Conservation (phyloP, 2,329 filamentous ascomycete genomes). For the Raffaelea deltoideospora region DNA sequence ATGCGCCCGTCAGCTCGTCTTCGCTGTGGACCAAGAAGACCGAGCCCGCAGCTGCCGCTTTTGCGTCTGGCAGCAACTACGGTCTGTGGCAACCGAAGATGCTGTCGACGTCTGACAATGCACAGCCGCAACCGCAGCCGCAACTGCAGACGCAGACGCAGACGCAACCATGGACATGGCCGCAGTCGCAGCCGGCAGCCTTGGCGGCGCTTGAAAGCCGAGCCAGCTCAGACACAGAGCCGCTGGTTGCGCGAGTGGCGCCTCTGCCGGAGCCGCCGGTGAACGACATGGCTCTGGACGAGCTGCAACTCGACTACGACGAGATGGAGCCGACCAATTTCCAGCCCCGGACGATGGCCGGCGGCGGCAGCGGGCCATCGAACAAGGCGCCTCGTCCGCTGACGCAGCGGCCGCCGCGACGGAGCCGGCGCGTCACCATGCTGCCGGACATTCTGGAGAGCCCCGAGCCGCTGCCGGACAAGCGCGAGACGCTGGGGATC, state of each 20-base stretch:
- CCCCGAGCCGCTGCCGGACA: constrained; percentile 41
- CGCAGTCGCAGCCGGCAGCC: no score
- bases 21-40: neutral
- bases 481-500: constrained; percentile 44
- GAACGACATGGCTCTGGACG: neutral
- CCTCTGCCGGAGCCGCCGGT: no score
- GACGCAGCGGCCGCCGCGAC: constrained; percentile 38
- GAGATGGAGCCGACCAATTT: neutral
- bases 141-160: no score
- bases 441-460: constrained; percentile 50
- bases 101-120: neutral
- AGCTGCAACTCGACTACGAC: constrained; percentile 3
- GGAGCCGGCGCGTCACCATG: constrained; percentile 39
- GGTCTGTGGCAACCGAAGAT: neutral
- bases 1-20: neutral
- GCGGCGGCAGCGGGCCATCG: no score
- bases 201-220: no score
- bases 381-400: constrained; percentile 23
- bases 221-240: no score
- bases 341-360: no score
- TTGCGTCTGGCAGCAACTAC: neutral
- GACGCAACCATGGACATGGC: no score
- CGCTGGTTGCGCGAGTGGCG: no score
- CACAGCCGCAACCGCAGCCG: no score
- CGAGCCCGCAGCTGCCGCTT: neutral